These are phyloP conservation scores for Agaricus blazei DNA, from an alignment of 768 basidiomycete species.

Conservation along the genomic window DNA sequence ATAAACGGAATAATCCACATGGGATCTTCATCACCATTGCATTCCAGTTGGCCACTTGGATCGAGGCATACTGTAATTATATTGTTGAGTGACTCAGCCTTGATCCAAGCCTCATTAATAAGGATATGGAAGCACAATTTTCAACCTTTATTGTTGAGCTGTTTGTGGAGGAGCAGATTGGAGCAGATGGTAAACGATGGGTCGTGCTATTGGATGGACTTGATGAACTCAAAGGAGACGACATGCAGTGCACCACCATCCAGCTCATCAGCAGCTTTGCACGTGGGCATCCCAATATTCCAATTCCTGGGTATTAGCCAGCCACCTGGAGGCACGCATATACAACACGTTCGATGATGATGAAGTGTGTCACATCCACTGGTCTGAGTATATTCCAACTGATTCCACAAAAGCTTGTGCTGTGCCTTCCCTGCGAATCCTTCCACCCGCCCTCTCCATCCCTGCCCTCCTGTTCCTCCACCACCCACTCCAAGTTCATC, in stretches of 20 bases:
- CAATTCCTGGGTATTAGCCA: not conserved
- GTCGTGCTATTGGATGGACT: not conserved
- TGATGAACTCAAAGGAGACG: not conserved
- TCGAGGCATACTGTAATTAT: not conserved
- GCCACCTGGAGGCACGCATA: not conserved
- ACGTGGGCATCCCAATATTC: not conserved
- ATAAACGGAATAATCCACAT: not conserved
- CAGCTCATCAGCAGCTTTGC: not conserved
- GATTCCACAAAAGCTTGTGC: not conserved
- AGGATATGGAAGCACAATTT: not conserved
- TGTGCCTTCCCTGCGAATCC: too few species aligned
- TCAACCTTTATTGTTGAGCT: not conserved
- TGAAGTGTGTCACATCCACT: not conserved
- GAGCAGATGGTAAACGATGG: not conserved
- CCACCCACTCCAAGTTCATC: too few species aligned
- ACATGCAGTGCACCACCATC: not conserved
- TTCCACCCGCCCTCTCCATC: too few species aligned
- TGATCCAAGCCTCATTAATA: not conserved
- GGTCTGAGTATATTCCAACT: not conserved
- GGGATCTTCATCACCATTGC: not conserved
- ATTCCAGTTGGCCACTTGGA: not conserved
- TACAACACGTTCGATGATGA: not conserved
- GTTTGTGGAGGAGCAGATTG: not conserved
- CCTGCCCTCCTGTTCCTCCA: too few species aligned
- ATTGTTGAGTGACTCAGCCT: not conserved